Conservation (phyloP, 176 grass and related monocot genomes). For the Miscanthus lutarioriparius region DNA sequence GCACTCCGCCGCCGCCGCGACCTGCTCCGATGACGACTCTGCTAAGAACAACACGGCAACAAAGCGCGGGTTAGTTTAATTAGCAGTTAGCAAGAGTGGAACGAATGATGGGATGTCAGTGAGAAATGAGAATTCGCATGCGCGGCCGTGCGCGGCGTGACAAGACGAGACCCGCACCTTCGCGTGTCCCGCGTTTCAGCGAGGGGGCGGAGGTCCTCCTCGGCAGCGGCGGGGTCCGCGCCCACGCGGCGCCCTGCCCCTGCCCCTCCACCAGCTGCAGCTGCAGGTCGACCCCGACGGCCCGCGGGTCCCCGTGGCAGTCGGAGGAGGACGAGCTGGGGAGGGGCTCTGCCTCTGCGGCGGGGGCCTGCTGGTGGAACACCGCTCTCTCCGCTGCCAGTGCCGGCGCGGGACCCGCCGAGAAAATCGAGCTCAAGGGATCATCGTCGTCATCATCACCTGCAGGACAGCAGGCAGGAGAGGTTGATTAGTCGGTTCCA, state of each 20-base stretch:
- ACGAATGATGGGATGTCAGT: background rate
- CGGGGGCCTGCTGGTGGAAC: constrained; percentile 19
- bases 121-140: background rate
- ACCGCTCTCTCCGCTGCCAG: background rate
- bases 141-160: background rate
- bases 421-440: constrained; percentile 53
- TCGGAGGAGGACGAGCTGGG: constrained; percentile 55
- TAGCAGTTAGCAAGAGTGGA: background rate
- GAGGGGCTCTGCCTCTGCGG: constrained; percentile 31
- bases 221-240: constrained; percentile 3
- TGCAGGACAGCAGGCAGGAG: background rate
- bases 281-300: background rate
- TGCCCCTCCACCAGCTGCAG: background rate
- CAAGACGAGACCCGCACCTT: constrained; percentile 35
- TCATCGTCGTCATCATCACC: constrained; percentile 46
- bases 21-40: background rate
- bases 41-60: background rate
- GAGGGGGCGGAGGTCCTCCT: constrained; percentile 6
- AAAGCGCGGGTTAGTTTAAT: background rate
- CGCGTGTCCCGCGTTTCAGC: constrained; percentile 40
- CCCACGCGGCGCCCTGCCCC: background rate
- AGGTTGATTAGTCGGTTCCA: background rate
- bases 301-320: constrained; percentile 34
- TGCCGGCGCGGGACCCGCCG: constrained; percentile 29
- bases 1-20: constrained; percentile 26